Base-by-base conservation (phyloP, 768 basidiomycete species). In the Pleurotus tuoliensis region DNA sequence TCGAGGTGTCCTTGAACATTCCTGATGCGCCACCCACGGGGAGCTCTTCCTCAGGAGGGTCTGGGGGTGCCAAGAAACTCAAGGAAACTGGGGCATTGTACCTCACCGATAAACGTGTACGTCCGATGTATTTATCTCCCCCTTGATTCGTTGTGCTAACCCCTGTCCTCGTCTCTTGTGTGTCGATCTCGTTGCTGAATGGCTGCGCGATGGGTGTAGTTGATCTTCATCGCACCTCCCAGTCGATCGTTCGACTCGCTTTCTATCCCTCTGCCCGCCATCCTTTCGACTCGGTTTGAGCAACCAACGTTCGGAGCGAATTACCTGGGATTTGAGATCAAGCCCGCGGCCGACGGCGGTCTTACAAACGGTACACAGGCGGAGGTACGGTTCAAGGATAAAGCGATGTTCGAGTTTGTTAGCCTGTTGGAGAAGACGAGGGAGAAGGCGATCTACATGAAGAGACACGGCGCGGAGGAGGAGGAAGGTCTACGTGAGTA, bases 361-460 rank as follows among this genome's bases (percentile, higher is more conserved):
- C 72, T 92, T 38, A 79, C 80, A 0, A 70, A 79, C 1, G 87
- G 87, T 1, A 87, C 87, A 12, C 79, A 69, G 51, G 81, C 79
- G 3, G 88, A 91, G 68, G 71, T 92, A 40, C 80, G 89, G 55
- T 80, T 89, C 66, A 81, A 79, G 66, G 79, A 88, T 65, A 75
- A 79, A 44, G 80, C 82, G 11, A 82, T 91, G 75, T 90, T 90
- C 63, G 76, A 83, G 65, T 93, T 93, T 62, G 82, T 86, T 38
- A 82, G 79, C 47, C 67, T 82, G 22, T 69, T 93, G 52, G 88
- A 90, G 72, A 92, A 92, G 76, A 82, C 87, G 34, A 80, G 90
- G 50, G 89, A 92, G 71, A 74, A 81, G 47, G 83, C 83, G 13
- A 82, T 90, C 50, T 89, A 86, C 62, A 90, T 90, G 89, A 84